Evolutionary conservation across 352 stramenopile species (phyloP).

Genomic region (Aphanomyces euteiches): DNA sequence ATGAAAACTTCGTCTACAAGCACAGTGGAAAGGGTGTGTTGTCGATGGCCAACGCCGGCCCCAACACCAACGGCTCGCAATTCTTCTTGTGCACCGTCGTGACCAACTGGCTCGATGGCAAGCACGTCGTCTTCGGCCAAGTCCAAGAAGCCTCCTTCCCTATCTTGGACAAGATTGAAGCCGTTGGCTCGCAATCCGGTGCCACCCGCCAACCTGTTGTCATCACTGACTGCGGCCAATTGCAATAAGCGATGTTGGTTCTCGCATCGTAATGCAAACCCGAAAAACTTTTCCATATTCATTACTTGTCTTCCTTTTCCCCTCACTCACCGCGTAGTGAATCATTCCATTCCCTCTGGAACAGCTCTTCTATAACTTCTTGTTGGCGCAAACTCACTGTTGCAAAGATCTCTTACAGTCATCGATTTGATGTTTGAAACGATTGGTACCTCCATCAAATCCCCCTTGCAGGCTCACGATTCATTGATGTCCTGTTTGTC

Average conservation of each 20-base stretch:
- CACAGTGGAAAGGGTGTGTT: conserved; percentile 91
- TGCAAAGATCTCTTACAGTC: too few relatives aligned
- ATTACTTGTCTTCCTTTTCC: too few relatives aligned
- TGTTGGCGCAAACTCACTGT: too few relatives aligned
- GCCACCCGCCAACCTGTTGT: conserved; percentile 86
- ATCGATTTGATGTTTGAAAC: too few relatives aligned
- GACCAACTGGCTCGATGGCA: conserved; percentile 87
- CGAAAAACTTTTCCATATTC: too few relatives aligned
- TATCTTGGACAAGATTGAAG: conserved; percentile 96
- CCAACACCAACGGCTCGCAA: conserved; percentile 95
- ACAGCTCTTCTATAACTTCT: too few relatives aligned
- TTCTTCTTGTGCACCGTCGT: conserved; percentile 95
- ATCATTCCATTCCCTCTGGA: too few relatives aligned
- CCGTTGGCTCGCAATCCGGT: conserved; percentile 90
- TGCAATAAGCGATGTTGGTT: conserved; percentile 88
- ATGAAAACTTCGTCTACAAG: conserved; percentile 95
- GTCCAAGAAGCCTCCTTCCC: conserved; percentile 93
- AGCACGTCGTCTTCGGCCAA: conserved; percentile 94
- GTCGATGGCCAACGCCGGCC: conserved; percentile 95
- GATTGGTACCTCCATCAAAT: too few relatives aligned
- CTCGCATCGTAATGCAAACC: conserved; percentile 6
- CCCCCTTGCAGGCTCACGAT: too few relatives aligned
- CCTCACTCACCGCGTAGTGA: too few relatives aligned
- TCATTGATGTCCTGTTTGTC: too few relatives aligned
- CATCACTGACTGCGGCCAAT: conserved; percentile 95